Percentiles rank a stretch among this genome's conserved stretches.
Evolutionary conservation across 2,329 filamentous ascomycete genomes (phyloP).

Genomic region (Chrysosphaeria jannelii): DNA sequence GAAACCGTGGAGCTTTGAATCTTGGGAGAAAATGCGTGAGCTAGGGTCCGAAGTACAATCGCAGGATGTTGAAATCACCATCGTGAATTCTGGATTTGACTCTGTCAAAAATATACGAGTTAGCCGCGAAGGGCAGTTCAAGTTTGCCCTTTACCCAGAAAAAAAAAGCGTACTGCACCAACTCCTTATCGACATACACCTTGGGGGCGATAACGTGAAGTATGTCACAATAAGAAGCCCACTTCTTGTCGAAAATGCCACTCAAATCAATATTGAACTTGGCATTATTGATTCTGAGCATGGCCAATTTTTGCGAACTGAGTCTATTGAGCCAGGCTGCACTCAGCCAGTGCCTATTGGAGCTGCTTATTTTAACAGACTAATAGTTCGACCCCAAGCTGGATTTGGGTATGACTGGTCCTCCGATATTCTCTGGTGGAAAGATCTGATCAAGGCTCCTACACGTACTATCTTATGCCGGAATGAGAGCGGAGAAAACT

Average conservation of each 20-base stretch:
- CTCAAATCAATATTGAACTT: constrained; percentile 80
- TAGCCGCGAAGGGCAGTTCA: constrained; percentile 73
- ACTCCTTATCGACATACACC: constrained; percentile 65
- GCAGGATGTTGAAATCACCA: constrained; percentile 42
- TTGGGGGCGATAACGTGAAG: constrained; percentile 91
- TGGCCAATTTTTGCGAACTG: constrained; percentile 80
- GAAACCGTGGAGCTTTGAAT: constrained; percentile 84
- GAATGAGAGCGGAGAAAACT: constrained; percentile 62
- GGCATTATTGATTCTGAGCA: constrained; percentile 71
- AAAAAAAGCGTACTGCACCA: constrained; percentile 65
- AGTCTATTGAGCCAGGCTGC: constrained; percentile 86
- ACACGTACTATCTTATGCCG: constrained; percentile 71
- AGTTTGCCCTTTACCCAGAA: constrained; percentile 72
- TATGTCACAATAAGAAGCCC: constrained; percentile 89
- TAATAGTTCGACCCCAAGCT: constrained; percentile 71
- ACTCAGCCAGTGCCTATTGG: constrained; percentile 73
- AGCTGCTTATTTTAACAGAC: constrained; percentile 63
- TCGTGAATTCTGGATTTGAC: constrained; percentile 88
- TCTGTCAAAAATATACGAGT: constrained; percentile 64
- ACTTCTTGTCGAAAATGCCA: constrained; percentile 77
- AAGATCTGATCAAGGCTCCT: constrained; percentile 56
- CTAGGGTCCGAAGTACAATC: constrained; percentile 59
- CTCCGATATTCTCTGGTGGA: constrained; percentile 71
- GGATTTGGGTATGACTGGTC: constrained; percentile 96
- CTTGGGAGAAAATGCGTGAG: constrained; percentile 88